A percentile compares a stretch with the other conserved stretches of the same genome.
Evolutionary conservation across 2,329 filamentous ascomycete genomes (phyloP).

Genomic region (Pseudogymnoascus sp.): DNA sequence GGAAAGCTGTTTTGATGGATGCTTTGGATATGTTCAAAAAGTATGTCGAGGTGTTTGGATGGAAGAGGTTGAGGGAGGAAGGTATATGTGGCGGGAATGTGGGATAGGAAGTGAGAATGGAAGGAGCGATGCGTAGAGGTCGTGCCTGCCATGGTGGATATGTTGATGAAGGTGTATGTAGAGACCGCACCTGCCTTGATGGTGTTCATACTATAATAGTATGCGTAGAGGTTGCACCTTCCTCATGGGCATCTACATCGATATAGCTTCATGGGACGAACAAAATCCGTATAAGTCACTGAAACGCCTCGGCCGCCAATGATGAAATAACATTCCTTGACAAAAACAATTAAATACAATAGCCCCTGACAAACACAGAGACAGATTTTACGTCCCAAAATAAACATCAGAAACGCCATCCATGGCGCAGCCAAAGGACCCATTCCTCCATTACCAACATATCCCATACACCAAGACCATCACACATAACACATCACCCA

Average conservation of each 20-base stretch:
- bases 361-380: slow-evolving; percentile 2
- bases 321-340: not conserved
- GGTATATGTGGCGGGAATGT: not conserved
- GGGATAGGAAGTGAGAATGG: not conserved
- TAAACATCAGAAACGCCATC: not conserved
- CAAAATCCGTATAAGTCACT: not conserved
- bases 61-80: not conserved
- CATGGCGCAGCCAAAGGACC: slow-evolving; percentile 2
- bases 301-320: not conserved
- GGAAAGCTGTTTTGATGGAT: not conserved
- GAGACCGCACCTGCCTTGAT: not conserved
- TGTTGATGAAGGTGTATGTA: not conserved
- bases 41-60: not conserved
- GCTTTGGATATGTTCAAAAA: not conserved
- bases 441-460: not conserved
- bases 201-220: not conserved
- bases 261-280: not conserved
- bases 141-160: not conserved
- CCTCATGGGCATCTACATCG: not conserved
- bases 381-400: not conserved
- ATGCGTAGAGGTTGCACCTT: not conserved
- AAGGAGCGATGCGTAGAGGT: not conserved
- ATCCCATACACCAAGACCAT: not conserved
- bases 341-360: slow-evolving; percentile 3
- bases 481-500: not conserved